Percentiles rank a stretch among this genome's conserved stretches.
These are phyloP conservation scores for Nissolia schottii DNA, from an alignment of 306 rosid species.

Conservation along the genomic window DNA sequence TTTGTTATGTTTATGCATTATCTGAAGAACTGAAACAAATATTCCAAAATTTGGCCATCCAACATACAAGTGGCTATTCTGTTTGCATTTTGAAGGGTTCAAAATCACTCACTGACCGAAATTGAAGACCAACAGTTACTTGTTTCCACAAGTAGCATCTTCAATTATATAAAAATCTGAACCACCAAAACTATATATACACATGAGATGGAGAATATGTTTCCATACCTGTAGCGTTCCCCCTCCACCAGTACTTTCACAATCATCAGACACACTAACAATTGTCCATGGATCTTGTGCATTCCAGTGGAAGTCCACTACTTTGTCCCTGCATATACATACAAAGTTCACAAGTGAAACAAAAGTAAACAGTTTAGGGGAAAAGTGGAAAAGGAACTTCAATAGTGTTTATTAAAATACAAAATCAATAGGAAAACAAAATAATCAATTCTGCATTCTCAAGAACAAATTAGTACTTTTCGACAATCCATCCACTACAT, in stretches of 20 bases:
- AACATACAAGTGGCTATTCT: no score
- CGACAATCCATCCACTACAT: neutral
- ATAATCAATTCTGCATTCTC: neutral
- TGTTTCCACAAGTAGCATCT: neutral
- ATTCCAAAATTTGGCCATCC: neutral
- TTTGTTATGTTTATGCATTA: neutral
- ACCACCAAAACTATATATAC: neutral
- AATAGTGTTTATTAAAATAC: no score
- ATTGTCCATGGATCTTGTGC: constrained; percentile 89
- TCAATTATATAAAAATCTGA: neutral
- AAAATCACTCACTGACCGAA: no score
- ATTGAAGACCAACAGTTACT: neutral
- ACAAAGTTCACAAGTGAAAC: neutral
- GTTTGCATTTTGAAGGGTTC: no score
- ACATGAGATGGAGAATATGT: neutral
- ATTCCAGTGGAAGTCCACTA: constrained; percentile 55
- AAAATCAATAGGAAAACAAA: neutral
- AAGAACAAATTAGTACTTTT: neutral
- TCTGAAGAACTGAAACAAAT: neutral
- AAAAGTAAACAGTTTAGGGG: neutral
- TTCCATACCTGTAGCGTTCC: constrained; percentile 88
- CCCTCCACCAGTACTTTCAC: constrained; percentile 97
- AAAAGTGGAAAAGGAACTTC: no score
- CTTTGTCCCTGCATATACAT: constrained; percentile 43
- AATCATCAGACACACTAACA: constrained; percentile 97